Evolutionary conservation across 306 rosid species (phyloP).

Genomic region (Pachyrhizus erosus): DNA sequence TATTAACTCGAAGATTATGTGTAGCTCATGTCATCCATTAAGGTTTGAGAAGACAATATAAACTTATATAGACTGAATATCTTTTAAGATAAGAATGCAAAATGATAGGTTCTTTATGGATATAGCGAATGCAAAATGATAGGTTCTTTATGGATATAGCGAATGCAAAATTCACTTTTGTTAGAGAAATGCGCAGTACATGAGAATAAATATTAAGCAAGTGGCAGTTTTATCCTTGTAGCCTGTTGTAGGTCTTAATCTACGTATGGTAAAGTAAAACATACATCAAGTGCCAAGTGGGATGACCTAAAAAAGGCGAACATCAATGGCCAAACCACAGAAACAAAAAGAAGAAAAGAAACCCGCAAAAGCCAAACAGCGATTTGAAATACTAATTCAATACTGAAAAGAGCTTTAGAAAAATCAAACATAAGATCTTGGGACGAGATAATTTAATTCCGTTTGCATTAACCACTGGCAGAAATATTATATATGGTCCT

Average conservation of each 20-base stretch:
- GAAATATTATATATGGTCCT: constrained; percentile 1
- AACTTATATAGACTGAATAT: neutral
- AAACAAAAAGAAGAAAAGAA: constrained; percentile 2
- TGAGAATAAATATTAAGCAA: neutral
- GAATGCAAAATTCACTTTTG: constrained; percentile 10
- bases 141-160: constrained; percentile 20
- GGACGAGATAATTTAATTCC: constrained; percentile 1
- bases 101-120: constrained; percentile 29
- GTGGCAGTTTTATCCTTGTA: neutral
- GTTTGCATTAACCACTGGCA: constrained; percentile 13
- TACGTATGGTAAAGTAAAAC: neutral
- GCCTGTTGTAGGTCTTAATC: constrained; percentile 18
- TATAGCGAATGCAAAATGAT: constrained; percentile 18
- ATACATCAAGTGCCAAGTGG: neutral
- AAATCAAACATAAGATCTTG: constrained; percentile 36
- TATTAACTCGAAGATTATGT: neutral
- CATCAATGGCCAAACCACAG: neutral
- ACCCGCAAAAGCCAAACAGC: constrained; percentile 26
- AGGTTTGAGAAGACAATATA: neutral
- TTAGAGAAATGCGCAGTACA: neutral
- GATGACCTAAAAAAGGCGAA: constrained; percentile 21
- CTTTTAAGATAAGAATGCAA: constrained; percentile 31
- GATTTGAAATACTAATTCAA: constrained; percentile 23
- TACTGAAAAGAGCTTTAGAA: constrained; percentile 3
- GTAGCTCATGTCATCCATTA: neutral